Percentiles rank a stretch among this genome's conserved stretches.
Evolutionary conservation across 805 yeast species (phyloP).

Genomic region (Pichia kluyveri): DNA sequence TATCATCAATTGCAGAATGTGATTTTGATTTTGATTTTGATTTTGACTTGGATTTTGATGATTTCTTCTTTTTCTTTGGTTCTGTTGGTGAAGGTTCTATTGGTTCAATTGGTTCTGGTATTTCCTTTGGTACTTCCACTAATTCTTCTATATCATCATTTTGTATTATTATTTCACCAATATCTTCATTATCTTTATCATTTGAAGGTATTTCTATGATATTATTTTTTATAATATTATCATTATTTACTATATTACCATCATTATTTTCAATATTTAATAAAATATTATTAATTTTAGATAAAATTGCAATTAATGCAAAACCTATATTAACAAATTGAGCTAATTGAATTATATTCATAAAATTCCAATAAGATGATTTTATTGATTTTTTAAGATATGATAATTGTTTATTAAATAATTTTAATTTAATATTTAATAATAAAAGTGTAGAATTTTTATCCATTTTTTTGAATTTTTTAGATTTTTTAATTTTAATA

Average conservation of each 20-base stretch:
- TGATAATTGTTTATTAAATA: constrained; percentile 4
- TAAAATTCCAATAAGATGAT: constrained; percentile 50
- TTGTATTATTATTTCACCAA: neutral
- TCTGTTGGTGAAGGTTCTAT: neutral
- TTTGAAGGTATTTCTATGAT: neutral
- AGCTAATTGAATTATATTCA: constrained; percentile 61
- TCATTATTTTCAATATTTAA: neutral
- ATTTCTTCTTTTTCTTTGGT: neutral
- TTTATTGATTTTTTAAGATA: constrained; percentile 30
- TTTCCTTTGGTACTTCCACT: neutral
- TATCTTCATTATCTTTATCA: neutral
- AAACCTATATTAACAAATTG: constrained; percentile 73
- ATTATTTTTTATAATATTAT: neutral
- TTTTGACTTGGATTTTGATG: neutral
- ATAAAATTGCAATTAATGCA: constrained; percentile 48
- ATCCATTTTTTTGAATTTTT: too few relatives aligned
- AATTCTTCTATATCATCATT: neutral
- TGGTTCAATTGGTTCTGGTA: neutral
- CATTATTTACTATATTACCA: neutral
- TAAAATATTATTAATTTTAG: constrained; percentile 27
- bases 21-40: neutral
- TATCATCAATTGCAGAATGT: constrained; percentile 3
- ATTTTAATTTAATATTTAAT: neutral
- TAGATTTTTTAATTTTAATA: too few relatives aligned
- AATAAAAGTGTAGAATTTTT: too few relatives aligned